Percentiles rank a stretch among this genome's conserved stretches.
phyloP scores from a whole-genome alignment of 257 asterid species.

The Rehmannia glutinosa region DNA sequence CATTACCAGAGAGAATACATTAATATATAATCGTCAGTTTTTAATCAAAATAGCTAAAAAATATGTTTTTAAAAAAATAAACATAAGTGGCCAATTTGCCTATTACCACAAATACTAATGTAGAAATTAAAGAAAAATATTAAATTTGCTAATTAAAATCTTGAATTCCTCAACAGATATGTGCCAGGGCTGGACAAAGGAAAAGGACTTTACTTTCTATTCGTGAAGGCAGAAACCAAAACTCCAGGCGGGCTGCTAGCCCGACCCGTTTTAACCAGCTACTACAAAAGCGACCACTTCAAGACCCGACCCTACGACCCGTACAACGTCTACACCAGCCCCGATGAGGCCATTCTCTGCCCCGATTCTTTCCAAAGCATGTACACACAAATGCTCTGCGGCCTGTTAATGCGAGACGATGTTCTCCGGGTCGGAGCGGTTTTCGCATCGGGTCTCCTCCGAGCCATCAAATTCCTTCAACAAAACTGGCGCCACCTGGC shows the following conservation, averaged over 20 bases:
- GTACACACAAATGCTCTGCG: conserved; percentile 86
- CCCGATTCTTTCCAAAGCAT: conserved; percentile 72
- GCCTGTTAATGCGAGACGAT: conserved; percentile 58
- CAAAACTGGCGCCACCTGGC: conserved; percentile 61
- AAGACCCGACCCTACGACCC: conserved; percentile 67
- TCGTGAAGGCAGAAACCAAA: conserved; percentile 61
- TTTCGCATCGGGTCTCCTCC: conserved; percentile 80
- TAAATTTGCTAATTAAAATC: background rate
- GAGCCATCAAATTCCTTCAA: conserved; percentile 69
- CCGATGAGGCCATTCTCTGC: conserved; percentile 72
- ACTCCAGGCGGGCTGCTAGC: conserved; percentile 79
- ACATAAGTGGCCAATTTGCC: no score
- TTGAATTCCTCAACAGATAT: conserved; percentile 31
- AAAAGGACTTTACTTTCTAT: conserved; percentile 65
- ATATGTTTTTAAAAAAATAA: no score
- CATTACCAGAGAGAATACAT: no score
- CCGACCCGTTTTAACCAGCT: conserved; percentile 82
- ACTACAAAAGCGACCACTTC: conserved; percentile 75
- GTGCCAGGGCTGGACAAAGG: conserved; percentile 74
- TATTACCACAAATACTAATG: no score
- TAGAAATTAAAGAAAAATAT: no score
- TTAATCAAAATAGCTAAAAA: no score
- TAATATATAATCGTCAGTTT: no score
- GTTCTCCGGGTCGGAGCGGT: conserved; percentile 83
- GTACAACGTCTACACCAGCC: conserved; percentile 69